Base-by-base conservation (phyloP, 2,329 filamentous ascomycete species). In the Gnomoniopsis sp. region DNA sequence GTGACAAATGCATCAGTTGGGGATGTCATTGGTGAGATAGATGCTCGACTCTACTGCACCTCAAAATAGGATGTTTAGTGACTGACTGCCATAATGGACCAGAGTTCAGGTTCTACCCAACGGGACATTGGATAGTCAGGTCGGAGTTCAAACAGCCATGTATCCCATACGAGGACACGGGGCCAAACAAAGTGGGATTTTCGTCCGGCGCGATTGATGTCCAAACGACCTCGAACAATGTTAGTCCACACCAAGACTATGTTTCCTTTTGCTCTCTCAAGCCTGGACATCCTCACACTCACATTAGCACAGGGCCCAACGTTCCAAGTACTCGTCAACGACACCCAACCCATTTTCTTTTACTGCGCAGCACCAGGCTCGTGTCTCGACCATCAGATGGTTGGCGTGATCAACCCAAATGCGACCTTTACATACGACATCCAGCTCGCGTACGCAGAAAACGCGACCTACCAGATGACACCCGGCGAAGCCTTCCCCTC, bases 391-490 rank as follows among this genome's bases (percentile, higher is more conserved):
- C 80, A 87, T 47, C 79, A 83, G 22, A 93, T 93, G 89, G 81
- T 93, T 17, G 89, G 89, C 3, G 88, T 84, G 1, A 87, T 93
- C 64, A 93, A 93, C 67, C 82, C 87, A 7, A 86, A 83, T 64
- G 55, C 69, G 6, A 82, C 77, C 0, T 72, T 77, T 57, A 80
- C 79, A 0, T 74, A 81, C 44, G 72, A 76, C 8, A 65, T 70
- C 7, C 83, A 86, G 67, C 73, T 78, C 23, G 65, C 74, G 22
- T 76, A 71, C 33, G 80, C 82, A 3, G 66, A 76, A 22, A 75
- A 77, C 49, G 75, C 80, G 3, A 79, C 78, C 14, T 77, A 77
- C 59, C 79, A 83, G 66, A 72, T 88, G 11, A 74, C 77, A 10
- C 86, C 86, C 0, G 82, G 83, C 26, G 75, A 88, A 34, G 70